These are phyloP conservation scores for Globisporangium radiosum DNA, from an alignment of 352 stramenopile genomes.

Conservation along the genomic window DNA sequence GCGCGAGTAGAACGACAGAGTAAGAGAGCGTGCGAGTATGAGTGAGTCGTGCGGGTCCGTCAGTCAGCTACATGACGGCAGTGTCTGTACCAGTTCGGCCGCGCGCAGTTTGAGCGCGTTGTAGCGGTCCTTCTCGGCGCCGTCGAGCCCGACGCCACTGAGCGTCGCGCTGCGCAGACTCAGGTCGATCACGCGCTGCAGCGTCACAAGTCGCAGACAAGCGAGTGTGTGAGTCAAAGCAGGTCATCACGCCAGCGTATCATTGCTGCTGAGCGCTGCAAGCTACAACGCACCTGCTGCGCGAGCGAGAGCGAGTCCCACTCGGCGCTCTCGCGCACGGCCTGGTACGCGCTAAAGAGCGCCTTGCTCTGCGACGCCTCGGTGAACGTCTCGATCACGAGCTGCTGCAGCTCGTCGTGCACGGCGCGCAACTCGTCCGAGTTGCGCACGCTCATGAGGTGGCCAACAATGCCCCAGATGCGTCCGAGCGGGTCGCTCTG, in stretches of 20 bases:
- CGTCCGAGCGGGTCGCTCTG: slow-evolving; percentile 90
- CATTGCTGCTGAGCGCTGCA: not conserved
- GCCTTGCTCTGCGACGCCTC: slow-evolving; percentile 89
- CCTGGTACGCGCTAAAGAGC: slow-evolving; percentile 88
- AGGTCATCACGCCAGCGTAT: not conserved
- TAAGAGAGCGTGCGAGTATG: not conserved
- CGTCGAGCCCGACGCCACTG: slow-evolving; percentile 91
- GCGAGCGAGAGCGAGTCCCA: slow-evolving; percentile 47
- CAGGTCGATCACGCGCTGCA: slow-evolving; percentile 87
- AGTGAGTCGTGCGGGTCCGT: not conserved
- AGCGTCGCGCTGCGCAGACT: slow-evolving; percentile 85
- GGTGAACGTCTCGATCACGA: slow-evolving; percentile 92
- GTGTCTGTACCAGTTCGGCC: slow-evolving; percentile 70
- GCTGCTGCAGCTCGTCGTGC: slow-evolving; percentile 90
- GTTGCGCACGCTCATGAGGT: slow-evolving; percentile 97
- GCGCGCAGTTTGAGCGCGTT: slow-evolving; percentile 94
- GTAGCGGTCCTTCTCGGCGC: slow-evolving; percentile 88
- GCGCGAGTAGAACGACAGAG: not conserved
- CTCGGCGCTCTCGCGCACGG: slow-evolving; percentile 60
- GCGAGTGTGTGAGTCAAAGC: too few relatives aligned
- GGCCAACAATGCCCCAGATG: slow-evolving; percentile 93
- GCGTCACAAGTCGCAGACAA: too few relatives aligned
- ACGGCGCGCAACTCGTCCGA: slow-evolving; percentile 90
- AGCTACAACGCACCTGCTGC: slow-evolving; percentile 40
- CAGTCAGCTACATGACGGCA: too few relatives aligned